Conservation (phyloP, 2,329 filamentous ascomycete genomes). For the Berkeleyomyces rouxiae region DNA sequence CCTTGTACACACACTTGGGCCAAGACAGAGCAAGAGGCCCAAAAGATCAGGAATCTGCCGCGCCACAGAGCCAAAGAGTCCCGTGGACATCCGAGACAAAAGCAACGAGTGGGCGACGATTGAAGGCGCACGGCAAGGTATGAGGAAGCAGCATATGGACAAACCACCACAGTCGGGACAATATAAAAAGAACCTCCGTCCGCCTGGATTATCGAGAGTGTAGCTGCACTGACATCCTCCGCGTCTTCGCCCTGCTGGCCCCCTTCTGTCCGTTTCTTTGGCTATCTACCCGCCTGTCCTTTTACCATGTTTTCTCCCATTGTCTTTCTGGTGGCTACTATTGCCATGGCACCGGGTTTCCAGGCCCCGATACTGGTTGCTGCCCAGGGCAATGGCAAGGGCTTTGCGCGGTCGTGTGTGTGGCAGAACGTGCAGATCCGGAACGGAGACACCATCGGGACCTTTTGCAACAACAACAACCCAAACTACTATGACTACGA, state of each 20-base stretch:
- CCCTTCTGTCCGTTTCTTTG: background rate
- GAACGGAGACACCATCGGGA: slow-evolving; percentile 1
- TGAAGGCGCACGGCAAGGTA: background rate
- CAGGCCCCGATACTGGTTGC: background rate
- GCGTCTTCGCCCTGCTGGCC: background rate
- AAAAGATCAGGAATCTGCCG: background rate
- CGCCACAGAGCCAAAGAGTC: background rate
- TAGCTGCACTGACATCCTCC: background rate
- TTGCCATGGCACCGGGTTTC: background rate
- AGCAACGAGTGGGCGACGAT: background rate
- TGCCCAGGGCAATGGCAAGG: background rate
- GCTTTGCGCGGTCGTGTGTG: slow-evolving; percentile 3
- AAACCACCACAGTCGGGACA: background rate
- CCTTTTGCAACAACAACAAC: slow-evolving; percentile 9
- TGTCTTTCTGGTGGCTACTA: background rate
- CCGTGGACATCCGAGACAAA: background rate
- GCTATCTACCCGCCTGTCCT: background rate
- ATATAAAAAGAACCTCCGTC: background rate
- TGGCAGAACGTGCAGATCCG: slow-evolving; percentile 8
- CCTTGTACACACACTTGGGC: background rate
- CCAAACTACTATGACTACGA: slow-evolving; percentile 7
- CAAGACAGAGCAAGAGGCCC: background rate
- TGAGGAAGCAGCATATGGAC: background rate
- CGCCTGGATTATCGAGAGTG: background rate
- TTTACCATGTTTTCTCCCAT: background rate